Evolutionary conservation across 1,139 yeast genomes (phyloP).

Genomic region (Casaregolazyma lundiana): DNA sequence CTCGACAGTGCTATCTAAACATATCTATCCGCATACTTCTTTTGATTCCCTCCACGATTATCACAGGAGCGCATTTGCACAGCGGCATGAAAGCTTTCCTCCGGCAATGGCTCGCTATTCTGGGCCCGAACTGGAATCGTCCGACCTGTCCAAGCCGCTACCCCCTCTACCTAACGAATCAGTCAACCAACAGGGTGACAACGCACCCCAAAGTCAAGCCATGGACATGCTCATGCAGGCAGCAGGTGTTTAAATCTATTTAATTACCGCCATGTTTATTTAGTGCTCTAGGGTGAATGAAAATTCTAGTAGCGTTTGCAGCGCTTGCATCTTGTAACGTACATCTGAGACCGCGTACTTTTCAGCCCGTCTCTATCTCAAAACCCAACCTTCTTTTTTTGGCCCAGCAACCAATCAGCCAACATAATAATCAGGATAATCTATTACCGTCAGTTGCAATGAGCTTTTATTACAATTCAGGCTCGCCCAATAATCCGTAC

Average conservation of each 20-base stretch:
- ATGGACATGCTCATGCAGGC: conserved; percentile 33
- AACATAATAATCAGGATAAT: conserved; percentile 2
- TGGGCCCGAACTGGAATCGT: conserved; percentile 4
- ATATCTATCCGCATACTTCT: neutral
- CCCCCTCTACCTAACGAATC: conserved; percentile 32
- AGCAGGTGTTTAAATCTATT: conserved; percentile 26
- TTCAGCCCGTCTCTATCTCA: conserved; percentile 2
- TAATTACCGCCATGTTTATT: neutral
- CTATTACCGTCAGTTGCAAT: neutral
- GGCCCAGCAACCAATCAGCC: conserved; percentile 9
- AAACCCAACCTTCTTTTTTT: conserved; percentile 2
- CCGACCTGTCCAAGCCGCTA: conserved; percentile 26
- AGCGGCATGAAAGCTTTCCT: conserved; percentile 29
- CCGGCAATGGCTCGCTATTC: conserved; percentile 17
- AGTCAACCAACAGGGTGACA: conserved; percentile 4
- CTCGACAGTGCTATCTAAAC: conserved; percentile 22
- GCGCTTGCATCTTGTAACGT: too few species aligned
- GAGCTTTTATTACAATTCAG: neutral
- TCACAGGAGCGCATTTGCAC: conserved; percentile 25
- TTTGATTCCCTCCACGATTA: neutral
- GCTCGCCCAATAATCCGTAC: conserved; percentile 1
- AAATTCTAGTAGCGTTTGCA: too few species aligned
- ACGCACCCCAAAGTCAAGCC: conserved; percentile 18
- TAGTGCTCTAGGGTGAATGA: too few species aligned
- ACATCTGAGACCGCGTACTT: conserved; percentile 1